phyloP scores from a whole-genome alignment of 257 asterid genomes.

The Solanum dulcamara region DNA sequence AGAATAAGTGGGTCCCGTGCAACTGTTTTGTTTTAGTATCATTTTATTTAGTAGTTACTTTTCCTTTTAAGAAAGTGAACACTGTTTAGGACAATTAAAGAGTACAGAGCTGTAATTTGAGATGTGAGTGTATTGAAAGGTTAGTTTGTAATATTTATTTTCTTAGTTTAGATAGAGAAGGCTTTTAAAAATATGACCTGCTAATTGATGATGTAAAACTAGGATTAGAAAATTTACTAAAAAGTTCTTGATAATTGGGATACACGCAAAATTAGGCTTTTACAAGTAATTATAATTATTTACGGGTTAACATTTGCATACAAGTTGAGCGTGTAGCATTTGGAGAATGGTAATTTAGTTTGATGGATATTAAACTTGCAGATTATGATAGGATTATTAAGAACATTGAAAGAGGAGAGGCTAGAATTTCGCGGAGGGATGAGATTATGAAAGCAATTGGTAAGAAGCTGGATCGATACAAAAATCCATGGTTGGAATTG shows the following conservation, averaged over 20 bases:
- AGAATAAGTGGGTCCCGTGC: not conserved
- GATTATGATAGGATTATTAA: slow-evolving; percentile 93
- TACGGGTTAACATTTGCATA: not conserved
- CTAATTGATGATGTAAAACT: not conserved
- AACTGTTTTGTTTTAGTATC: not conserved
- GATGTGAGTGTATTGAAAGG: not conserved
- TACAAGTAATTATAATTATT: not conserved
- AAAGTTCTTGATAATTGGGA: not conserved
- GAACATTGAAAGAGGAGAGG: slow-evolving; percentile 97
- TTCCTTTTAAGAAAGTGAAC: not conserved
- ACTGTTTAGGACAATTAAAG: not conserved
- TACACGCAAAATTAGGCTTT: not conserved
- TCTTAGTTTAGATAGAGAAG: not conserved
- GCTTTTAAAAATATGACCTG: not conserved
- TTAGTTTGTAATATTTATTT: not conserved
- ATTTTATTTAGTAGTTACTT: not conserved
- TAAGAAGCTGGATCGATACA: slow-evolving; percentile 88
- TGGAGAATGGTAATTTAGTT: not conserved
- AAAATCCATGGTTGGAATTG: slow-evolving; percentile 95
- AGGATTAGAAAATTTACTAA: not conserved
- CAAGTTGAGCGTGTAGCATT: not conserved
- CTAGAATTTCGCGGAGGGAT: slow-evolving; percentile 87
- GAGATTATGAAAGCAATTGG: slow-evolving; percentile 99
- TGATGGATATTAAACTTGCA: slow-evolving; percentile 18
- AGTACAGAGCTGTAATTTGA: not conserved